Base-by-base conservation (phyloP, 768 basidiomycete species). In the Asterophora lycoperdoides region DNA sequence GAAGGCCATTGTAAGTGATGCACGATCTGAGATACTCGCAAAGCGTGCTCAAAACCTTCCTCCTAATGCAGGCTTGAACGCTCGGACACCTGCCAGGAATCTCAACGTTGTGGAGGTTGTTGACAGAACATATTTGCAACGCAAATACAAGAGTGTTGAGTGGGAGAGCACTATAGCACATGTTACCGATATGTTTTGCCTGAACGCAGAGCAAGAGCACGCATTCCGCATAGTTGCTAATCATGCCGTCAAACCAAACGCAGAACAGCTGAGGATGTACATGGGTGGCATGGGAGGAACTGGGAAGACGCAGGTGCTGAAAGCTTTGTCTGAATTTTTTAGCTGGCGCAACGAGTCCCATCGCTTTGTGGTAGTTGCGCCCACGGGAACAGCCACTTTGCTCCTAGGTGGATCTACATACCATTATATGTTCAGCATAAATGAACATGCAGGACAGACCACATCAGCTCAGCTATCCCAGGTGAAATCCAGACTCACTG, bases 321-420 rank as follows among this genome's bases (percentile, higher is more conserved):
- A 59, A 18, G 53, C 65, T 4, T n/a, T 48, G 2, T 34, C 41
- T 1, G 15, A 28, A 11, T 47, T 26, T 23, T 39, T 47, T 39
- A 36, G 18, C 46, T 38, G 14, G 36, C 36, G 3, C 28, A 38
- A 3, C 13, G 38, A 3, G 32, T n/a, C n/a, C n/a, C n/a, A n/a
- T n/a, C n/a, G n/a, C n/a, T n/a, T n/a, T n/a, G n/a, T n/a, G n/a
- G n/a, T 41, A 7, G 47, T 48, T 15, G 47, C 47, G 14, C 68
- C 68, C 2, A 71, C 68, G 9, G 68, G 68, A 0, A 50, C 64
- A n/a, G n/a, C n/a, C n/a, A n/a, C n/a, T n/a, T n/a, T n/a, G n/a
- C n/a, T n/a, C n/a, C n/a, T n/a, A n/a, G 59, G 55, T 23, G 71
- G 71, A 0, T 66, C 62, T 0, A 73, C 71, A 3, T 68, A 70